Conservation (phyloP, 2,329 filamentous ascomycete species). For the Claviceps lovelessii region DNA sequence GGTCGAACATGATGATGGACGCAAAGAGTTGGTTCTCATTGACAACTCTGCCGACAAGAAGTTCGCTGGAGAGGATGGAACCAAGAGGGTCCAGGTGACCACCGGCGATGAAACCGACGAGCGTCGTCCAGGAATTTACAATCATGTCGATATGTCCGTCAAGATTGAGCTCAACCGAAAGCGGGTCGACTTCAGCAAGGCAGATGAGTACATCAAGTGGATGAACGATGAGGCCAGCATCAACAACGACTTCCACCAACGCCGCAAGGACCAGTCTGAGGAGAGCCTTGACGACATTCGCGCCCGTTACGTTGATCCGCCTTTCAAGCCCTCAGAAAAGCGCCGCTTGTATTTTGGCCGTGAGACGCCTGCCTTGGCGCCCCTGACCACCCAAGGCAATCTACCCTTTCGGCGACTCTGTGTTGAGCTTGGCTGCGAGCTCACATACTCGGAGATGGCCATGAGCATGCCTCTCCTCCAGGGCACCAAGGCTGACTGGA, state of each 20-base stretch:
- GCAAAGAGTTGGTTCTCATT: slow-evolving; percentile 64
- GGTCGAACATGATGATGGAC: slow-evolving; percentile 60
- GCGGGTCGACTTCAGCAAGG: slow-evolving; percentile 53
- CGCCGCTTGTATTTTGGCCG: slow-evolving; percentile 82
- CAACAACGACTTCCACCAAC: slow-evolving; percentile 26
- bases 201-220: slow-evolving; percentile 67
- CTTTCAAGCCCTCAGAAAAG: slow-evolving; percentile 85
- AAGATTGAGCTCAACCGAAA: slow-evolving; percentile 66
- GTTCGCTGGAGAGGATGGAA: slow-evolving; percentile 3
- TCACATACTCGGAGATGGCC: slow-evolving; percentile 98
- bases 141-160: slow-evolving; percentile 52
- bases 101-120: slow-evolving; percentile 23
- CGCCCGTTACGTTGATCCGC: slow-evolving; percentile 71
- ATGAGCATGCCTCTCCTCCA: slow-evolving; percentile 81
- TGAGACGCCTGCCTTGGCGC: slow-evolving; percentile 86
- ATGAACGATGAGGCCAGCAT: slow-evolving; percentile 46
- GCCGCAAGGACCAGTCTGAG: slow-evolving; percentile 26
- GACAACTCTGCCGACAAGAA: slow-evolving; percentile 20
- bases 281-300: slow-evolving; percentile 52
- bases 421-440: slow-evolving; percentile 72
- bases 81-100: slow-evolving; percentile 9
- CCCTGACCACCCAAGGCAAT: slow-evolving; percentile 92
- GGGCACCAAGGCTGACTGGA: slow-evolving; percentile 86
- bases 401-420: slow-evolving; percentile 86
- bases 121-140: slow-evolving; percentile 54